Base-by-base conservation (phyloP, 1,139 yeast genomes). In the Yamadazyma diddensiae region DNA sequence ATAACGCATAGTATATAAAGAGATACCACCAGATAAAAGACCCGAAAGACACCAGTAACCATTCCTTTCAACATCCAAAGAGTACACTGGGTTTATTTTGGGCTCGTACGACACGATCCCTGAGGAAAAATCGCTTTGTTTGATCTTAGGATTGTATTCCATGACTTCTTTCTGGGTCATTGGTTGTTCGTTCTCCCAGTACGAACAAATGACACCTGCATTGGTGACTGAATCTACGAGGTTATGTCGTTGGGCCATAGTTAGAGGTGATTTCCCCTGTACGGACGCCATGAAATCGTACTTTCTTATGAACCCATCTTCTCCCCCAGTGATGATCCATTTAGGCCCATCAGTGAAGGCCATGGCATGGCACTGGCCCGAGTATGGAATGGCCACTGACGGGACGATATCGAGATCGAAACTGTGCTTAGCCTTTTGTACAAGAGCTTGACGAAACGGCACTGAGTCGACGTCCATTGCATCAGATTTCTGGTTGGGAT, bases 121-220 rank as follows among this genome's bases (percentile, higher is more conserved):
- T 3, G 65, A 56, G 18, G 51, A 41, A 34, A 70, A 67, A 41
- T 73, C 75, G 27, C 64, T 59, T 9, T 55, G 58, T 37, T 71
- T 70, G 28, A 70, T 51, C 44, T 55, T 73, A 45, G 63, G 77
- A 60, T 63, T 69, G 45, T 48, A 51, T 50, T 40, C 39, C 62
- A 69, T 42, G 38, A 74, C 43, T 38, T 68, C 59, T 11, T 54
- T 51, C 41, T 58, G 60, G 18, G 74, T 62, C 36, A 77, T 64
- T 0, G 96, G 96, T 50, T 87, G 85, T 57, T 90, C 98, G 55
- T 92, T 94, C 51, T 90, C 97, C 97, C 97, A 92, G 59, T 87
- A 92, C 0, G 94, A 82, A 20, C 74, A 59, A 10, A 90, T 62
- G 2, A 86, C 82, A 4, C 97, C 98, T 0, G 92, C 92, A 47